phyloP scores from a whole-genome alignment of 2,329 filamentous ascomycete species.

The Alternaria sp. region DNA sequence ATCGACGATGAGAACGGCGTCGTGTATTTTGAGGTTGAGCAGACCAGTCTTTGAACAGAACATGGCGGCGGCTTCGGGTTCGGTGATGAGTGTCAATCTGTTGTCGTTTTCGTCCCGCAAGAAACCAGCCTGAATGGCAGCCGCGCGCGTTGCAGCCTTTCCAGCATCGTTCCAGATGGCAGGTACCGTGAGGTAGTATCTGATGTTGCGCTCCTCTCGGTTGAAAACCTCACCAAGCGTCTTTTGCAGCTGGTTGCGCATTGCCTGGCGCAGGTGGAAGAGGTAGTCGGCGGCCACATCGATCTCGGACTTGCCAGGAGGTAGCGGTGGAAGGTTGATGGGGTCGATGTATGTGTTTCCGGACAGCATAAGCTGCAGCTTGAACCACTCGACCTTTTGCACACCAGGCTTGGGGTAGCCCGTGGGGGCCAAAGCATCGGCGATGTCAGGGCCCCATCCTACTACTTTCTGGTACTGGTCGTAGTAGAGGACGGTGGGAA shows the following conservation, averaged over 20 bases:
- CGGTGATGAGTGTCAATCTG: slow-evolving; percentile 90
- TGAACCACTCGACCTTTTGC: slow-evolving; percentile 99
- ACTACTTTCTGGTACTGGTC: slow-evolving; percentile 99
- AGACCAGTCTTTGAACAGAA: slow-evolving; percentile 98
- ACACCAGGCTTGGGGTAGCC: slow-evolving; percentile 98
- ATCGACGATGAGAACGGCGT: slow-evolving; percentile 97
- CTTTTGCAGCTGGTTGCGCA: slow-evolving; percentile 95
- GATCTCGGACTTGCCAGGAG: slow-evolving; percentile 97
- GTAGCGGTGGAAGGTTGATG: slow-evolving; percentile 96
- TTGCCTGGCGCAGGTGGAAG: slow-evolving; percentile 96
- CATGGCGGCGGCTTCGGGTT: slow-evolving; percentile 95
- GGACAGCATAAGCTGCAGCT: slow-evolving; percentile 97
- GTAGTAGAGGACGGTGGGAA: slow-evolving; percentile 99
- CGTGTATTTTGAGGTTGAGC: slow-evolving; percentile 95
- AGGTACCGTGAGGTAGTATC: slow-evolving; percentile 97
- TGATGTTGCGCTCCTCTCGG: slow-evolving; percentile 95
- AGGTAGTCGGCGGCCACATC: slow-evolving; percentile 99
- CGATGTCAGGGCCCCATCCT: slow-evolving; percentile 99
- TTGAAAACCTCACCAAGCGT: slow-evolving; percentile 97
- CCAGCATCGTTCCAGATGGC: slow-evolving; percentile 99
- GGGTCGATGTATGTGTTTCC: slow-evolving; percentile 99
- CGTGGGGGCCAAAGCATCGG: slow-evolving; percentile 93
- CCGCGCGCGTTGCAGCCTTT: slow-evolving; percentile 94
- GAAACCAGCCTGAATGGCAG: slow-evolving; percentile 96
- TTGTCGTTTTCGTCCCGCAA: slow-evolving; percentile 98